These are phyloP conservation scores for Chaetothyriales sp. DNA, from an alignment of 2,329 filamentous ascomycete genomes.

Conservation along the genomic window DNA sequence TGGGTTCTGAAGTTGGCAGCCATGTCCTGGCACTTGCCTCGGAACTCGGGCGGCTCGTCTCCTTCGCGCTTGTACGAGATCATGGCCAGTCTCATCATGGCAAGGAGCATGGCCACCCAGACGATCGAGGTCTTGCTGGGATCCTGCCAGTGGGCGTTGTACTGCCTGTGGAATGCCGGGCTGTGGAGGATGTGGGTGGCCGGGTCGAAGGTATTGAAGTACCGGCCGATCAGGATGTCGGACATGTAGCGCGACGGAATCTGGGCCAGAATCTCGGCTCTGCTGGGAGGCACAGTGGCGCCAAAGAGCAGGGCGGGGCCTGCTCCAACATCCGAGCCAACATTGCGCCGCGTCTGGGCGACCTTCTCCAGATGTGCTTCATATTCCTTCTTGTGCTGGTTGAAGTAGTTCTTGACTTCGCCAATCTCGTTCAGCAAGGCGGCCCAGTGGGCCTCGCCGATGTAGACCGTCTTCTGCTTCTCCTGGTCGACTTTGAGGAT, in stretches of 20 bases:
- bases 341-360: conserved; percentile 49
- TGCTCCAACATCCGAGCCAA: conserved; percentile 41
- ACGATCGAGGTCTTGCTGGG: conserved; percentile 44
- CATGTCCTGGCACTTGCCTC: conserved; percentile 39
- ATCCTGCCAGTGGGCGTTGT: conserved; percentile 49
- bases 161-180: conserved; percentile 68
- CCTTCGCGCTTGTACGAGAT: conserved; percentile 49
- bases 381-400: conserved; percentile 72
- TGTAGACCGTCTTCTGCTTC: conserved; percentile 62
- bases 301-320: conserved; percentile 71
- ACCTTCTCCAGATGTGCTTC: conserved; percentile 70
- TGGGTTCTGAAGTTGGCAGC: conserved; percentile 35
- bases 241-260: conserved; percentile 70
- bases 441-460: conserved; percentile 75
- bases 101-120: conserved; percentile 50
- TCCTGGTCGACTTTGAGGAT: conserved; percentile 67
- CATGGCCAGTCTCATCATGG: conserved; percentile 52
- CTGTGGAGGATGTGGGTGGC: conserved; percentile 61
- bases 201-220: conserved; percentile 70
- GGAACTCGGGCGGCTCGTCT: conserved; percentile 51
- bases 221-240: conserved; percentile 73
- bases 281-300: conserved; percentile 53
- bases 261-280: conserved; percentile 62
- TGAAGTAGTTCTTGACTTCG: conserved; percentile 87
- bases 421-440: conserved; percentile 68